Evolutionary conservation across 2,329 filamentous ascomycete species (phyloP), one percentile per base, ranked within the genome.

Genomic region (Pseudogymnoascus sp.): DNA sequence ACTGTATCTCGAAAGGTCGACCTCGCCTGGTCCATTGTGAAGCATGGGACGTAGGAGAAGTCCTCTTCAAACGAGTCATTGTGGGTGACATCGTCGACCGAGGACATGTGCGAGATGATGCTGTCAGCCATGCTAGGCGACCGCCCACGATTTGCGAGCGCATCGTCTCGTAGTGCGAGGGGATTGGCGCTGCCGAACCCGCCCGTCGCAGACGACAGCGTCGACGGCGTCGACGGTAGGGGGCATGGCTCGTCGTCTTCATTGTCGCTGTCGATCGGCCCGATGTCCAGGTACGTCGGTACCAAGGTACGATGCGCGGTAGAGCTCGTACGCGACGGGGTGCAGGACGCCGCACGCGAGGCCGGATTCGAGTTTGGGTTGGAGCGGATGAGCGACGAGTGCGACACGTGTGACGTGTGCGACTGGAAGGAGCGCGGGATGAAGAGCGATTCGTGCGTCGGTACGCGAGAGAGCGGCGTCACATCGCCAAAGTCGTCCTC

Each of bases 1-100:
- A 99, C 87, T 0, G 93, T 96, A 74, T 99, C 95, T 67, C 93
- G 84, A 75, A 99, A 97, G 0, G 91, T 89, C 38, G 85, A 86
- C 31, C 93, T 87, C 13, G 93, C 89, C 73, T 93, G 86, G 26
- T 88, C 84, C 37, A 96, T 82, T 0, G 93, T 96, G 77, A 99
- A 90, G 76, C 93, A 92, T 14, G 95, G 95, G 14, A 97, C 93
- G 71, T 95, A 96, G 37, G 89, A 91, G 74, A 91, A 91, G 73
- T 97, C 93, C 69, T 96, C 91, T 37, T 91, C 88, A 65, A 91
- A 86, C 1, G 85, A 80, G 66, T 88, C 85, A 66, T 89, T 86
- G 47, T 79, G 80, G 7, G 76, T 73, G 68, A 82, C 82, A 71
- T 79, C 84, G 70, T 87, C 85, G 38, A 88, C 75, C 0, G 84